phyloP scores from a whole-genome alignment of 805 yeast species.

The Teunomyces aglyptinius region DNA sequence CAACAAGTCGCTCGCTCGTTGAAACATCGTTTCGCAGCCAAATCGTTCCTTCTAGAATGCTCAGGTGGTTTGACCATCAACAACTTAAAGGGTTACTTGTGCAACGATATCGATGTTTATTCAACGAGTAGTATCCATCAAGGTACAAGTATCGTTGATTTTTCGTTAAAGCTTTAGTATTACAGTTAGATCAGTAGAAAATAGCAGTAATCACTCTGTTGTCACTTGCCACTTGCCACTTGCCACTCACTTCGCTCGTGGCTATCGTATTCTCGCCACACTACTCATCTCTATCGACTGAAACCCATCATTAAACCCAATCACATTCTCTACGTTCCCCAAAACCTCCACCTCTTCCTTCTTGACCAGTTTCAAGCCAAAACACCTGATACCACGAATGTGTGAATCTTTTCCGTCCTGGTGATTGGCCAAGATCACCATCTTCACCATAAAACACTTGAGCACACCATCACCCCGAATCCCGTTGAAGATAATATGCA shows the following conservation, averaged over 20 bases:
- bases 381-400: slow-evolving; percentile 68
- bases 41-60: slow-evolving; percentile 73
- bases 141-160: slow-evolving; percentile 82
- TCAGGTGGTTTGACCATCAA: slow-evolving; percentile 82
- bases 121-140: slow-evolving; percentile 91
- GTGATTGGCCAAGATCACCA: slow-evolving; percentile 71
- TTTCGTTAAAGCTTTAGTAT: slow-evolving; percentile 64
- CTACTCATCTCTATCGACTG: slow-evolving; percentile 38
- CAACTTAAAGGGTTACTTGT: slow-evolving; percentile 63
- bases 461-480: slow-evolving; percentile 54
- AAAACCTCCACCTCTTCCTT: slow-evolving; percentile 16
- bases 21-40: slow-evolving; percentile 53
- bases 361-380: slow-evolving; percentile 35
- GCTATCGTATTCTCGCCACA: slow-evolving; percentile 35
- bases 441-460: slow-evolving; percentile 63
- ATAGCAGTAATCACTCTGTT: not conserved
- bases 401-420: slow-evolving; percentile 97
- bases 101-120: slow-evolving; percentile 82
- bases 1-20: slow-evolving; percentile 62
- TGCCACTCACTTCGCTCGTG: too few species aligned
- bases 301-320: slow-evolving; percentile 44
- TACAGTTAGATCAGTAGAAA: not conserved
- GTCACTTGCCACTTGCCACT: too few species aligned
- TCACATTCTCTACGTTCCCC: slow-evolving; percentile 34
- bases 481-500: slow-evolving; percentile 57